These are phyloP conservation scores for Margaritispora aquatica DNA, from an alignment of 495 filamentous ascomycete genomes.

Conservation along the genomic window DNA sequence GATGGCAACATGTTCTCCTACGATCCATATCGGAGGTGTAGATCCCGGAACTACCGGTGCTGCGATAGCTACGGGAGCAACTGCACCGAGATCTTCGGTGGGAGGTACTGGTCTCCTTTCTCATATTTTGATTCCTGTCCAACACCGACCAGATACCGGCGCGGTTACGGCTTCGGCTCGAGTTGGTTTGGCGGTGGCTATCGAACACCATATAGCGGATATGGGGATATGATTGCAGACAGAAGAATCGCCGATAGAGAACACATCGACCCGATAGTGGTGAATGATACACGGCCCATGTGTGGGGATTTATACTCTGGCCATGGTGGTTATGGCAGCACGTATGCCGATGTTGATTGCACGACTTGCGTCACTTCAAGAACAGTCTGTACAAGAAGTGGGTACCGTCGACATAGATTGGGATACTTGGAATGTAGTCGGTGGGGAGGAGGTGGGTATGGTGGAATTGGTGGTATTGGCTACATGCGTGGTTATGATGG, in stretches of 20 bases:
- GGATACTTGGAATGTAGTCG: background rate
- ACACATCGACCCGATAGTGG: background rate
- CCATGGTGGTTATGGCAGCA: background rate
- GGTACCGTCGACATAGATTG: background rate
- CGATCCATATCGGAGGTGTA: background rate
- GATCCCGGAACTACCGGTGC: background rate
- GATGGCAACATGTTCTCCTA: background rate
- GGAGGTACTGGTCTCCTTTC: background rate
- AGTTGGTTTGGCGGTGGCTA: background rate
- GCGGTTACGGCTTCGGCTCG: background rate
- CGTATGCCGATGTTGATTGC: background rate
- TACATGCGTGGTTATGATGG: background rate
- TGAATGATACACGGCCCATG: background rate
- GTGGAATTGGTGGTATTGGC: background rate
- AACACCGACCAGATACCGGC: background rate
- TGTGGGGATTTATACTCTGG: background rate
- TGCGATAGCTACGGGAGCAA: background rate
- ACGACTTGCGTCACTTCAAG: background rate
- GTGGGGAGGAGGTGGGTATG: no score
- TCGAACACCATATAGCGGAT: background rate
- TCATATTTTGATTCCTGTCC: background rate
- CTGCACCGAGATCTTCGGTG: background rate
- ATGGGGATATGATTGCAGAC: background rate
- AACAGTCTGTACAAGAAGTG: background rate
- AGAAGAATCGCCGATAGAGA: background rate